Base-by-base conservation (phyloP, 1,139 yeast genomes). In the Williopsis jadinii region DNA sequence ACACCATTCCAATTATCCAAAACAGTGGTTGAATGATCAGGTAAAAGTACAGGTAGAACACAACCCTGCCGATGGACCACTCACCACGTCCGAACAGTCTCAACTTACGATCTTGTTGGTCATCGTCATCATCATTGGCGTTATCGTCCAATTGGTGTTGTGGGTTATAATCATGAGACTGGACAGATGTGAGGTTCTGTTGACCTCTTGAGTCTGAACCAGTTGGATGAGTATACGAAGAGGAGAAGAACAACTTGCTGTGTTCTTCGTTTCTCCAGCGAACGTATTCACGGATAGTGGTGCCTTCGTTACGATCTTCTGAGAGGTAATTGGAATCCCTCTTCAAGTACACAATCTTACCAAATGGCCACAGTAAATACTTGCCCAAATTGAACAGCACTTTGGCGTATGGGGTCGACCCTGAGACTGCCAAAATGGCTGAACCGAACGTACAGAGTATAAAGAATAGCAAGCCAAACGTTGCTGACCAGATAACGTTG, bases 271-370 rank as follows among this genome's bases (percentile, higher is more conserved):
- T 73, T 58, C 95, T 82, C 97, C 98, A 92, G 49, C 83, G 74
- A 50, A 84, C 83, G 59, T 87, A 92, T 59, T 90, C 97, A 15
- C 80, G 79, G 10, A 88, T 68, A 3, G 94, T 76, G 38, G 94
- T 74, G 10, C 97, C 98, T 54, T 85, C 95, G 48, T 88, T 79
- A 39, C 80, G 84, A 62, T 92, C 98, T 62, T 92, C 98, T 34
- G 75, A 75, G 41, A 86, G 64, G 59, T 92, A 92, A 52, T 84
- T 83, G 48, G 84, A 81, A 53, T 87, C 96, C 47, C 78, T 80
- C 46, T 74, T 75, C 49, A 92, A 70, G 44, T 87, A 75, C 2
- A 92, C 95, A 55, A 86, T 81, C 55, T 84, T 86, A 8, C 97
- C 97, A 67, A 90, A 92, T 2, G 98, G 98, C 61, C 70, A 76